These are phyloP conservation scores for Biscogniauxia sp. DNA, from an alignment of 2,329 filamentous ascomycete genomes.

Conservation along the genomic window DNA sequence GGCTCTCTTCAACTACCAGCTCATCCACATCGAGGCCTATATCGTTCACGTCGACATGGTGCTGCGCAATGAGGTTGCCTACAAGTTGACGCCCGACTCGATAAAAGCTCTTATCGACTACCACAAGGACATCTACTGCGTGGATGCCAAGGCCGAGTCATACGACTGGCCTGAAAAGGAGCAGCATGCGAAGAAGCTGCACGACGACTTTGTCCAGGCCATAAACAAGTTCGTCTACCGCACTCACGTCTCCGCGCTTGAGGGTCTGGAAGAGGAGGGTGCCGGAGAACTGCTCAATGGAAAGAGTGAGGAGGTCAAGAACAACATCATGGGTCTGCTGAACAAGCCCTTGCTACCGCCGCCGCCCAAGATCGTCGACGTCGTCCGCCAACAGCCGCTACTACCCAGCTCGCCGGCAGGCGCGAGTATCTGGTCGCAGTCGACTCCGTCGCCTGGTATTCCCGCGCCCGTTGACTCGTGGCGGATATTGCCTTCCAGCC, in stretches of 20 bases:
- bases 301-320: conserved; percentile 91
- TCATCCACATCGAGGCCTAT: conserved; percentile 93
- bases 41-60: conserved; percentile 99
- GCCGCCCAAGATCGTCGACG: conserved; percentile 83
- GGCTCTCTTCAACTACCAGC: conserved; percentile 87
- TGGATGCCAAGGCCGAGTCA: conserved; percentile 83
- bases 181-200: conserved; percentile 91
- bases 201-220: conserved; percentile 93
- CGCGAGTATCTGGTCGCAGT: conserved; percentile 78
- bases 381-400: conserved; percentile 80
- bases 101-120: conserved; percentile 93
- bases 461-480: conserved; percentile 78
- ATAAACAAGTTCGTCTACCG: conserved; percentile 97
- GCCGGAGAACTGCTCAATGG: conserved; percentile 89
- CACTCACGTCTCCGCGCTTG: conserved; percentile 81
- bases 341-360: conserved; percentile 80
- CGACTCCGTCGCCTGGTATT: conserved; percentile 61
- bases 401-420: conserved; percentile 77
- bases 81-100: conserved; percentile 92
- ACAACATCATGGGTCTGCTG: conserved; percentile 78
- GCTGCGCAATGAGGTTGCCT: conserved; percentile 92
- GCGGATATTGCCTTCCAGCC: conserved; percentile 88
- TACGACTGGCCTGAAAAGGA: conserved; percentile 98
- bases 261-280: conserved; percentile 95
- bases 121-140: conserved; percentile 92